These are phyloP conservation scores for Cyberlindnera maritima DNA, from an alignment of 805 yeast genomes.

Conservation along the genomic window DNA sequence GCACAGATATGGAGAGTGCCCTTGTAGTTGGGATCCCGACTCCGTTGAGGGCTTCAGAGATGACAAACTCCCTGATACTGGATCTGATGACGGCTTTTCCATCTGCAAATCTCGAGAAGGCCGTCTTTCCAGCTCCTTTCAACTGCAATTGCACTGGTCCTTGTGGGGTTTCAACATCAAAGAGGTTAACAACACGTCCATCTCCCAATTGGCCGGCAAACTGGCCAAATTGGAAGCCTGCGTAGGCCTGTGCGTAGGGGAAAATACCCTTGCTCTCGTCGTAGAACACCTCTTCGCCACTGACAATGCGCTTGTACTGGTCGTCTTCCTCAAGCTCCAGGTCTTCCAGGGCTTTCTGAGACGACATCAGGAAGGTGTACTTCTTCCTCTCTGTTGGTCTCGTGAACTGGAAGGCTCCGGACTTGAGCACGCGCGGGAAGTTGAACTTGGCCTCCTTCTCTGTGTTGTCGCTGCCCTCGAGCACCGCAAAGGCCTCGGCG, in stretches of 20 bases:
- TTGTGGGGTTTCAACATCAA: conserved; percentile 54
- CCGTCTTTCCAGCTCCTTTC: conserved; percentile 91
- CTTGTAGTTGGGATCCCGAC: conserved; percentile 86
- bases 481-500: conserved; percentile 27
- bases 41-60: conserved; percentile 76
- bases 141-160: conserved; percentile 63
- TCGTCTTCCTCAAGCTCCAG: conserved; percentile 52
- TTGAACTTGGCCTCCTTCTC: conserved; percentile 35
- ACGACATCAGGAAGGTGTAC: conserved; percentile 53
- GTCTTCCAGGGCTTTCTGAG: conserved; percentile 58
- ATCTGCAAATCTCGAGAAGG: conserved; percentile 92
- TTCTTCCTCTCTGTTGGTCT: conserved; percentile 59
- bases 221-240: conserved; percentile 94
- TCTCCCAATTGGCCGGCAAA: conserved; percentile 98
- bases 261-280: conserved; percentile 40
- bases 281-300: conserved; percentile 53
- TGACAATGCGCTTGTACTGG: conserved; percentile 50
- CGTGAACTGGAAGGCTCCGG: conserved; percentile 73
- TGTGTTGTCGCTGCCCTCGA: conserved; percentile 23
- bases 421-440: conserved; percentile 47
- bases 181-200: conserved; percentile 83
- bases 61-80: conserved; percentile 81
- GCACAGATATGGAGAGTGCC: conserved; percentile 66
- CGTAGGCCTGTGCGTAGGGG: conserved; percentile 90
- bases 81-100: conserved; percentile 93